A percentile compares a stretch with the other conserved stretches of the same genome.
Evolutionary conservation across 345 rosid genomes (phyloP).

Genomic region (Bretschneidera sinensis): DNA sequence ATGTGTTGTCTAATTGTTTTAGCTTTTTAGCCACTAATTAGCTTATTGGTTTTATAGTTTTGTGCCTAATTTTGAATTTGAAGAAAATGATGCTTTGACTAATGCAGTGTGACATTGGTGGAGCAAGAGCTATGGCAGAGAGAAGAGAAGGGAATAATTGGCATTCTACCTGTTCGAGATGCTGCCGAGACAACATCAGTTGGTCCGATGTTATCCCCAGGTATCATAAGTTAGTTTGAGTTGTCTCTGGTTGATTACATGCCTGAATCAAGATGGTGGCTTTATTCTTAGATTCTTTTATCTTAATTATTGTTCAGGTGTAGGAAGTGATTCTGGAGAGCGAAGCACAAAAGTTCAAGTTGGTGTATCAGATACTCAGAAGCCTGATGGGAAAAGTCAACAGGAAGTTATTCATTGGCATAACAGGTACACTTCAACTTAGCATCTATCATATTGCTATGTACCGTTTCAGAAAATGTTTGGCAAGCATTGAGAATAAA

Average conservation of each 20-base stretch:
- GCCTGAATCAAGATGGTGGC: neutral
- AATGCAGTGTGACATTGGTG: slow-evolving; percentile 80
- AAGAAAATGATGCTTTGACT: neutral
- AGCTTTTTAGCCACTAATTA: neutral
- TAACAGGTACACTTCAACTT: slow-evolving; percentile 45
- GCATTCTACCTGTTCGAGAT: slow-evolving; percentile 91
- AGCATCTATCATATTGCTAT: neutral
- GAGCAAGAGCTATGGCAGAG: slow-evolving; percentile 99
- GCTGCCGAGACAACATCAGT: slow-evolving; percentile 54
- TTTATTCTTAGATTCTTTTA: neutral
- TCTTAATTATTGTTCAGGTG: slow-evolving; percentile 32
- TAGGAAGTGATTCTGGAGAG: slow-evolving; percentile 66
- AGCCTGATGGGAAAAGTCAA: slow-evolving; percentile 73
- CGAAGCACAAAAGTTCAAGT: slow-evolving; percentile 50
- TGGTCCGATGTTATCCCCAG: slow-evolving; percentile 50
- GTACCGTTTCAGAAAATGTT: slow-evolving; percentile 5
- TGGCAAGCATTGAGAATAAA: too few species aligned
- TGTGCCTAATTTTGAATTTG: slow-evolving; percentile 3
- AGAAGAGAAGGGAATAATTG: slow-evolving; percentile 92
- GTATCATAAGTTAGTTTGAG: slow-evolving; percentile 23
- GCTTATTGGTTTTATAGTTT: slow-evolving; percentile 6
- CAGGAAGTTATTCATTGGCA: slow-evolving; percentile 90
- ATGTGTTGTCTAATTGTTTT: neutral
- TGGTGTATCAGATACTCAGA: slow-evolving; percentile 62
- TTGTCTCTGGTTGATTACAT: slow-evolving; percentile 6